Percentiles rank a stretch among this genome's conserved stretches.
These are phyloP conservation scores for Lojkania enalia DNA, from an alignment of 2,329 filamentous ascomycete species.

Conservation along the genomic window DNA sequence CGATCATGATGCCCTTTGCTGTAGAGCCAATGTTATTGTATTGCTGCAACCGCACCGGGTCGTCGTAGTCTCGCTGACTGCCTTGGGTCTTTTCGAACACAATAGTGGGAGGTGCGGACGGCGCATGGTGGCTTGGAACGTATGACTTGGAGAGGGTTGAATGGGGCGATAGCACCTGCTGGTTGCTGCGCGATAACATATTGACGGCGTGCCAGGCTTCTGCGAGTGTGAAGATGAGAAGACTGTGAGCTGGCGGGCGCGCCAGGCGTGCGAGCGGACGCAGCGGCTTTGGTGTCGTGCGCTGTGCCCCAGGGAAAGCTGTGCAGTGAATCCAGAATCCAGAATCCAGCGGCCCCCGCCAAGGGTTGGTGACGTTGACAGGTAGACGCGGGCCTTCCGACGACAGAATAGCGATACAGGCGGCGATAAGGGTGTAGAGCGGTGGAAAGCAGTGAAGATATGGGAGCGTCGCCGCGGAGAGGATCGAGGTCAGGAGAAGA, in stretches of 20 bases:
- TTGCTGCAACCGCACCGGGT: slow-evolving; percentile 29
- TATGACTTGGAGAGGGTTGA: slow-evolving; percentile 39
- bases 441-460: slow-evolving; percentile 5
- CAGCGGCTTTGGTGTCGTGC: slow-evolving; percentile 26
- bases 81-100: slow-evolving; percentile 20
- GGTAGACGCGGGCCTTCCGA: not conserved
- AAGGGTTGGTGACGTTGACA: slow-evolving; percentile 22
- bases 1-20: slow-evolving; percentile 85
- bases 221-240: slow-evolving; percentile 9
- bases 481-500: slow-evolving; percentile 11
- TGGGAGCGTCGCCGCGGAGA: slow-evolving; percentile 4
- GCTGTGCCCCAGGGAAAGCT: slow-evolving; percentile 17
- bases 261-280: slow-evolving; percentile 15
- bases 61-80: slow-evolving; percentile 23
- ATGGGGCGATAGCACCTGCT: slow-evolving; percentile 30
- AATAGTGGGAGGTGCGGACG: slow-evolving; percentile 28
- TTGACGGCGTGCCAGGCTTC: slow-evolving; percentile 15
- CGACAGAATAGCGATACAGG: slow-evolving; percentile 17
- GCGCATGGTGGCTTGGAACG: slow-evolving; percentile 25
- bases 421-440: slow-evolving; percentile 12
- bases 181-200: slow-evolving; percentile 40
- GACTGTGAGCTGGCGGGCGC: not conserved
- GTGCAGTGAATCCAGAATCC: not conserved
- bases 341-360: slow-evolving; percentile 25
- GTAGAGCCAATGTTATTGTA: slow-evolving; percentile 53